A percentile compares a stretch with the other conserved stretches of the same genome.
These are phyloP conservation scores for Puccinia brachypodii DNA, from an alignment of 1,284 basidiomycete species.

Conservation along the genomic window DNA sequence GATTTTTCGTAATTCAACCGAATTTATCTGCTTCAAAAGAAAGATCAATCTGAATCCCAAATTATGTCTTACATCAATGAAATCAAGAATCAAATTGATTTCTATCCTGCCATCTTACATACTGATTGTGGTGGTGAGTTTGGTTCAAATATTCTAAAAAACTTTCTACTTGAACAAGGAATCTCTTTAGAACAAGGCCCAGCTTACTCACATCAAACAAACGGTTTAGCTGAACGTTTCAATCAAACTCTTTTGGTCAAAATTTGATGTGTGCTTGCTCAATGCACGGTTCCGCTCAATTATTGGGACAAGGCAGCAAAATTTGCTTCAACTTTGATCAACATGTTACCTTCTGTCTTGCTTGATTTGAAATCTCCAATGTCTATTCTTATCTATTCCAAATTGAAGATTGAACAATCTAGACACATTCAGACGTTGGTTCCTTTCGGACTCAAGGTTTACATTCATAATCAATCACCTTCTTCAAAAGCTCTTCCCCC, in stretches of 20 bases:
- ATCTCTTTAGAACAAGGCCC: not conserved
- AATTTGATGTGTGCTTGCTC: not conserved
- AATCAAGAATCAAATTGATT: too few relatives aligned
- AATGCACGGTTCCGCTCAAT: not conserved
- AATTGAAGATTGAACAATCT: not conserved
- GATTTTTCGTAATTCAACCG: too few relatives aligned
- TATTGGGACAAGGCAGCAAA: slow-evolving; percentile 10
- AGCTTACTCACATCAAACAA: not conserved
- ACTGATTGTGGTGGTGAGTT: too few relatives aligned
- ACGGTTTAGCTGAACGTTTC: not conserved
- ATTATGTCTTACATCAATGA: too few relatives aligned
- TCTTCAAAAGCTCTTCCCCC: not conserved
- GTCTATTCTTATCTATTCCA: not conserved
- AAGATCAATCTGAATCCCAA: too few relatives aligned
- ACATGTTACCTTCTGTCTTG: not conserved
- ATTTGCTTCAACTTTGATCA: not conserved
- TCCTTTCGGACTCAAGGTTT: slow-evolving; percentile 5
- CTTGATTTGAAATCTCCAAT: not conserved
- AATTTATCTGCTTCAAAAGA: too few relatives aligned
- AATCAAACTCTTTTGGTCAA: not conserved
- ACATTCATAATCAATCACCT: not conserved
- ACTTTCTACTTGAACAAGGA: not conserved
- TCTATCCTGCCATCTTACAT: too few relatives aligned
- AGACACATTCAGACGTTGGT: not conserved
- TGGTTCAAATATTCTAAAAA: too few relatives aligned